Evolutionary conservation across 441 rosid species (phyloP), one percentile per base, ranked within the genome.

Genomic region (Pelargonium cotyledonis): DNA sequence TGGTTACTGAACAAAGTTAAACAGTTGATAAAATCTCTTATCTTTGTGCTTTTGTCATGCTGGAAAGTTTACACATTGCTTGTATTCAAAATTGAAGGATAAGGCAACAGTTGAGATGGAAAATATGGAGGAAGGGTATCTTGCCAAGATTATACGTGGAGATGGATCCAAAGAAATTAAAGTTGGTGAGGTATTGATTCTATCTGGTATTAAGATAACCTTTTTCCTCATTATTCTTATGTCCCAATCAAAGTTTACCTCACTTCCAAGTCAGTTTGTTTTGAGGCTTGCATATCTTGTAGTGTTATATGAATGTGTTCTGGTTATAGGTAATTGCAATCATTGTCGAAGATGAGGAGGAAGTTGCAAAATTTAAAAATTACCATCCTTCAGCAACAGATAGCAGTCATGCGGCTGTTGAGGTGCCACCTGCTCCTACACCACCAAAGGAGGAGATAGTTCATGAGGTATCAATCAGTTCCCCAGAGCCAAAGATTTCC

Each of bases 101-200:
- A 94, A 94, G 80, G 96, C 97, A 65, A 94, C 99, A 1, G 96
- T 91, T 40, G 96, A 94, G 85, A 87, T 94, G 99, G 99, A 94
- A 81, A 88, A 96, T 82, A 94, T 94, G 99, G 99, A 94, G 77
- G 99, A 94, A 72, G 99, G 99, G 65, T 94, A 76, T 74, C 97
- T 94, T 66, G 96, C 96, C 70, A 94, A 88, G 87, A 94, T 94
- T 76, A 57, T 91, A 77, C 84, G 87, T 75, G 92, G 82, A 58
- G 99, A 91, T 41, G 99, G 95, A 19, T 72, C 94, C 46, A 91
- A 88, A 78, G 96, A 85, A 80, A 89, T 94, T 74, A 79, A 94
- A 88, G 96, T 94, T 74, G 96, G 97, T 8, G 96, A 94, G 97
- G 97, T 94, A 87, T 63, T 76, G 75, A 16, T 70, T 62, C 67